Percentiles rank a stretch among this genome's conserved stretches.
phyloP scores from a whole-genome alignment of 2,329 filamentous ascomycete species.

The Decorospora gaudefroyi region DNA sequence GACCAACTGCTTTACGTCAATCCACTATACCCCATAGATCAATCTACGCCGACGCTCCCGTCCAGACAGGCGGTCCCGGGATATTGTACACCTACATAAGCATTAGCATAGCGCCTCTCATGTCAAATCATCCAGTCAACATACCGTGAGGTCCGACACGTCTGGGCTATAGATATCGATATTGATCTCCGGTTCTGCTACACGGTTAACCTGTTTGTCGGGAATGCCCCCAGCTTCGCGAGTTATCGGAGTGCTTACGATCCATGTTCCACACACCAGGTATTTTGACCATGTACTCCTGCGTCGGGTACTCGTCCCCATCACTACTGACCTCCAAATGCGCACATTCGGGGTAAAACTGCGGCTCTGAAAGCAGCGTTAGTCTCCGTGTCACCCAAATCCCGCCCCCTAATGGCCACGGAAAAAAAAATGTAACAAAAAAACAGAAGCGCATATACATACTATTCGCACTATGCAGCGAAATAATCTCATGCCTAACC shows the following conservation, averaged over 20 bases:
- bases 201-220: too few relatives aligned
- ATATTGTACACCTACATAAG: conserved; percentile 19
- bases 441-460: too few relatives aligned
- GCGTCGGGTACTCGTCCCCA: conserved; percentile 16
- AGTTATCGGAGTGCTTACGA: conserved; percentile 24
- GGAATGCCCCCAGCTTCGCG: neutral
- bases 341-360: conserved; percentile 41
- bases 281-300: conserved; percentile 35
- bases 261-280: conserved; percentile 40
- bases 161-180: conserved; percentile 34
- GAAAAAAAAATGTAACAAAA: too few relatives aligned
- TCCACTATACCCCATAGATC: too few relatives aligned
- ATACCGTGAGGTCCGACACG: conserved; percentile 28
- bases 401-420: too few relatives aligned
- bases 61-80: conserved; percentile 23
- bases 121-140: neutral
- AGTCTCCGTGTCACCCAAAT: too few relatives aligned
- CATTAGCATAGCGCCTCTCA: neutral
- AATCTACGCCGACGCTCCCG: too few relatives aligned
- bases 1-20: too few relatives aligned
- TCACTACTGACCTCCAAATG: conserved; percentile 33
- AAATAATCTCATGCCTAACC: conserved; percentile 38
- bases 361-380: conserved; percentile 27
- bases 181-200: conserved; percentile 37
- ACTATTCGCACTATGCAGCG: conserved; percentile 34